These are phyloP conservation scores for Alternaria sp. DNA, from an alignment of 2,329 filamentous ascomycete species.

Conservation along the genomic window DNA sequence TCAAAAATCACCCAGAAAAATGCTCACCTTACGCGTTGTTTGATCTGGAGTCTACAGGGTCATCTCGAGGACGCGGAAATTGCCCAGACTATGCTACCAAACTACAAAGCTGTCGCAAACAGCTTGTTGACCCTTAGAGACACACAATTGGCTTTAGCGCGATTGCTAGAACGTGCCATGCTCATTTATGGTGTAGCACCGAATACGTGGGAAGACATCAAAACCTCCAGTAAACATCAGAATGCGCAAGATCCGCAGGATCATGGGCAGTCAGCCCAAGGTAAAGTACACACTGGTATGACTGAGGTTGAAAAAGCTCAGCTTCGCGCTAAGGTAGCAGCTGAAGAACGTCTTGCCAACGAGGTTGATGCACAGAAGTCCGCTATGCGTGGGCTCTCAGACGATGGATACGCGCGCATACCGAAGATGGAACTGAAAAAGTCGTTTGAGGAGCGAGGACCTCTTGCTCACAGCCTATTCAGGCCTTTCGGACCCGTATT, in stretches of 20 bases:
- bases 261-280: not conserved
- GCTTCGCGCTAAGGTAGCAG: slow-evolving; percentile 24
- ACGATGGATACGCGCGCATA: slow-evolving; percentile 36
- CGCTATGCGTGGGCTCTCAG: slow-evolving; percentile 41
- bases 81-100: slow-evolving; percentile 17
- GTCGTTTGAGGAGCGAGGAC: slow-evolving; percentile 32
- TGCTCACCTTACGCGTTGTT: slow-evolving; percentile 37
- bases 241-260: not conserved
- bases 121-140: slow-evolving; percentile 40
- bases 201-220: slow-evolving; percentile 17
- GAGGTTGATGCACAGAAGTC: slow-evolving; percentile 40
- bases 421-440: slow-evolving; percentile 23
- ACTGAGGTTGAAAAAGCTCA: slow-evolving; percentile 13
- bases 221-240: not conserved
- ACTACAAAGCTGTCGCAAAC: slow-evolving; percentile 35
- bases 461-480: slow-evolving; percentile 43
- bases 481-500: slow-evolving; percentile 42
- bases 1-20: slow-evolving; percentile 38
- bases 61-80: slow-evolving; percentile 35
- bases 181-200: slow-evolving; percentile 30
- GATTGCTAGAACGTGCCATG: slow-evolving; percentile 37
- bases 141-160: slow-evolving; percentile 39
- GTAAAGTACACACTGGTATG: not conserved
- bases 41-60: slow-evolving; percentile 41
- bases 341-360: slow-evolving; percentile 33